These are phyloP conservation scores for Heteromeles arbutifolia DNA, from an alignment of 306 rosid species.

Conservation along the genomic window DNA sequence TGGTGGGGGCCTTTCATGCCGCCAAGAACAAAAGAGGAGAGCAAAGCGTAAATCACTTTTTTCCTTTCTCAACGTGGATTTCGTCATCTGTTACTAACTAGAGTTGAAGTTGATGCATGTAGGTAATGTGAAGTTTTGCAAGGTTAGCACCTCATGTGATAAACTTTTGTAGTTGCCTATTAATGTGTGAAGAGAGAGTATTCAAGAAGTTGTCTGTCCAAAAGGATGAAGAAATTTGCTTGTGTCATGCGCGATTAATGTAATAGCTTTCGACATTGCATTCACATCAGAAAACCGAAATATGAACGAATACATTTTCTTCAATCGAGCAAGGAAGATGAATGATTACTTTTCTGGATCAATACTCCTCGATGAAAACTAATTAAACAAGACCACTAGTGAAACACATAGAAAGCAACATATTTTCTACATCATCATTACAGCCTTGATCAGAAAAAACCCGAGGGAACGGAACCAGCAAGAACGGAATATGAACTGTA, in stretches of 20 bases:
- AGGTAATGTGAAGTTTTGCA: constrained; percentile 1
- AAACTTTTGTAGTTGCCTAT: background rate
- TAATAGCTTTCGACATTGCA: background rate
- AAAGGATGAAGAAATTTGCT: background rate
- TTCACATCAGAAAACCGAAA: background rate
- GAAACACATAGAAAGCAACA: background rate
- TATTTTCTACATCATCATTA: background rate
- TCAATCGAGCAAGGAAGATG: background rate
- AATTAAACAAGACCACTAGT: background rate
- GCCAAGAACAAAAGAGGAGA: constrained; percentile 51
- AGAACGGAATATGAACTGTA: background rate
- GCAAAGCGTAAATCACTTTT: constrained; percentile 36
- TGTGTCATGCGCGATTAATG: background rate
- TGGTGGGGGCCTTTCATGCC: constrained; percentile 90
- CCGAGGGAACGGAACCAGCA: background rate
- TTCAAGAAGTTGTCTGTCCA: background rate
- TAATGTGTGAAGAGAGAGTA: constrained; percentile 5
- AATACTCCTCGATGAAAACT: background rate
- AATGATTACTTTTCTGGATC: background rate
- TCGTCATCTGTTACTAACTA: background rate
- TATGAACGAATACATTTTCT: background rate
- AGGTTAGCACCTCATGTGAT: constrained; percentile 1
- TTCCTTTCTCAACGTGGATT: constrained; percentile 13
- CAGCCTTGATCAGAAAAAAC: background rate
- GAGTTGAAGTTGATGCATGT: constrained; percentile 12